A percentile compares a stretch with the other conserved stretches of the same genome.
These are phyloP conservation scores for Brasilioporus rufonigricans DNA, from an alignment of 768 basidiomycete species.

Conservation along the genomic window DNA sequence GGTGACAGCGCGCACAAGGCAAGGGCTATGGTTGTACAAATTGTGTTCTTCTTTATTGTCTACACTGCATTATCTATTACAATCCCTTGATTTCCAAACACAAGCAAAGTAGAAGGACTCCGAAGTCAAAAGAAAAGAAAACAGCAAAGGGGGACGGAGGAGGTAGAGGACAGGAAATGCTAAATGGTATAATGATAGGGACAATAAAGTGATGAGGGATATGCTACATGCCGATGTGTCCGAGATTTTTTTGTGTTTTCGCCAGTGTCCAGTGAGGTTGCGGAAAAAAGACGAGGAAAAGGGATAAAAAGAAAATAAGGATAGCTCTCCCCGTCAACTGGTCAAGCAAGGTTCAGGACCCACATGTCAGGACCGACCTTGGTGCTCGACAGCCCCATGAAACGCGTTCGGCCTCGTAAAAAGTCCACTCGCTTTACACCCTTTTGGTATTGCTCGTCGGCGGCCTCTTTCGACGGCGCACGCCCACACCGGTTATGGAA, in stretches of 20 bases:
- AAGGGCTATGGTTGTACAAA: slow-evolving; percentile 6
- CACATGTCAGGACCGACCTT: slow-evolving; percentile 38
- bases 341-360: slow-evolving; percentile 30
- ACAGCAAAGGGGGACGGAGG: not conserved
- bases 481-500: slow-evolving; percentile 41
- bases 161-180: not conserved
- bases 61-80: slow-evolving; percentile 24
- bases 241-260: slow-evolving; percentile 21
- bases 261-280: slow-evolving; percentile 9
- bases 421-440: slow-evolving; percentile 58
- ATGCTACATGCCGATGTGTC: slow-evolving; percentile 24
- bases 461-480: slow-evolving; percentile 28
- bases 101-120: not conserved
- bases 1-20: not conserved
- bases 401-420: slow-evolving; percentile 39
- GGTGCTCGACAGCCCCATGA: slow-evolving; percentile 47
- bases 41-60: slow-evolving; percentile 4
- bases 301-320: slow-evolving; percentile 26
- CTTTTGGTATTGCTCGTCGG: slow-evolving; percentile 41
- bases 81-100: slow-evolving; percentile 1
- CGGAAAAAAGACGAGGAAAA: not conserved
- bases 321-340: too few species aligned
- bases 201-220: slow-evolving; percentile 10
- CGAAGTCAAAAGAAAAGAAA: not conserved
- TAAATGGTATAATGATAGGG: slow-evolving; percentile 26